A percentile compares a stretch with the other conserved stretches of the same genome.
Conservation (phyloP, 768 basidiomycete species). For the Tulasnella sp. region DNA sequence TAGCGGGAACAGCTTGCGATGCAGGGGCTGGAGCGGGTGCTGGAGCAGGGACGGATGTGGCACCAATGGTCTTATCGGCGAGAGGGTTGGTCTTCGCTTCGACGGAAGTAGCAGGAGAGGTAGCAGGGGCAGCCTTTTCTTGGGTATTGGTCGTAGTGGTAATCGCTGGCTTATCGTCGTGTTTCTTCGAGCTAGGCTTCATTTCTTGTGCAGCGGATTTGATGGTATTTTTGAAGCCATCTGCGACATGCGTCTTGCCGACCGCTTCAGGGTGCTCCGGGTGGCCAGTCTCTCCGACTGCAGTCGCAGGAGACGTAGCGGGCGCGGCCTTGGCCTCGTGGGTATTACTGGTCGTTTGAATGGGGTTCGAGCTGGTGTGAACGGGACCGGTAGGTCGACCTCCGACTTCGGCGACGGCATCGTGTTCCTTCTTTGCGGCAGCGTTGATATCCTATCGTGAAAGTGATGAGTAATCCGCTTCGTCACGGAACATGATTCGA, state of each 20-base stretch:
- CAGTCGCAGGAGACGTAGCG: background rate
- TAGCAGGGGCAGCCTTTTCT: slow-evolving; percentile 20
- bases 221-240: slow-evolving; percentile 1
- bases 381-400: background rate
- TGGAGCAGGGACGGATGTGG: background rate
- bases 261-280: background rate
- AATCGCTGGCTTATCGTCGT: background rate
- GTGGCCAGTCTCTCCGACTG: background rate
- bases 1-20: background rate
- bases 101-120: slow-evolving; percentile 11
- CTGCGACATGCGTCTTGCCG: background rate
- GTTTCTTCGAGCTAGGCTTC: background rate
- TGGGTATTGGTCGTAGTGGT: background rate
- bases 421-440: slow-evolving; percentile 19
- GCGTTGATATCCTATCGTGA: background rate
- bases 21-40: background rate
- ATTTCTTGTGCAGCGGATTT: background rate
- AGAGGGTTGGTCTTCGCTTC: background rate
- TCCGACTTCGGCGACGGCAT: slow-evolving; percentile 2
- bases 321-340: background rate
- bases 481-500: background rate
- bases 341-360: slow-evolving; percentile 1
- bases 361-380: slow-evolving; percentile 16
- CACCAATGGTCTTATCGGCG: background rate
- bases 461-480: background rate